Conservation (phyloP, 2,329 filamentous ascomycete species). For the Aureobasidium sp. region DNA sequence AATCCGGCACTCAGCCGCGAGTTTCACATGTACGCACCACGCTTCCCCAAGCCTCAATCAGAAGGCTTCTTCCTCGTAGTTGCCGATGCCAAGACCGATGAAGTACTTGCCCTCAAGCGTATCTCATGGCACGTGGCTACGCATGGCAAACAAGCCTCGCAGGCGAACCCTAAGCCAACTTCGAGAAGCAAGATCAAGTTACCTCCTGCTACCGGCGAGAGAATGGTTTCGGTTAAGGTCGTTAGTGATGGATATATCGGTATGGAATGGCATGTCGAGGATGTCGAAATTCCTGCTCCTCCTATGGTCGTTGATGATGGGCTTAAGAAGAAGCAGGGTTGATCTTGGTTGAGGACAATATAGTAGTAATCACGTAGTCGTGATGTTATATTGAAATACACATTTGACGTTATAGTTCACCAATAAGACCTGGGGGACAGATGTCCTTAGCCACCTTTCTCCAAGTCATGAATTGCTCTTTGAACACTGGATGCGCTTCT, state of each 20-base stretch:
- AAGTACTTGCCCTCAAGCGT: constrained; percentile 79
- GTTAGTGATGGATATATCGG: constrained; percentile 84
- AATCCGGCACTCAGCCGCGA: constrained; percentile 60
- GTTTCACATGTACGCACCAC: constrained; percentile 73
- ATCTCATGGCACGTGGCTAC: constrained; percentile 55
- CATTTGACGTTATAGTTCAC: no score
- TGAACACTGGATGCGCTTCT: constrained; percentile 21
- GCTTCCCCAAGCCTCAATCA: constrained; percentile 87
- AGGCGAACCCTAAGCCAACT: constrained; percentile 31
- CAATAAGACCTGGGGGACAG: background rate
- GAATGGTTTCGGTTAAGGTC: constrained; percentile 64
- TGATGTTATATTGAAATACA: no score
- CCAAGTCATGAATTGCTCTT: constrained; percentile 20
- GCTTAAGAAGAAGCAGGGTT: constrained; percentile 20
- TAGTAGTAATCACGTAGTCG: no score
- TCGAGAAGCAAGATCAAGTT: constrained; percentile 54
- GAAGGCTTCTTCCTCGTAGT: constrained; percentile 89
- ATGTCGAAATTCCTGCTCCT: constrained; percentile 40
- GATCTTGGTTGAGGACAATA: background rate
- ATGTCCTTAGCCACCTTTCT: constrained; percentile 15
- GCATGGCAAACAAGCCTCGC: constrained; percentile 20
- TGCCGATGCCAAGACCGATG: constrained; percentile 57
- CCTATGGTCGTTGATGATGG: constrained; percentile 25
- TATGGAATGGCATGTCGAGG: constrained; percentile 53
- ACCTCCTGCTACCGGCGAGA: constrained; percentile 43